Percentiles rank a stretch among this genome's conserved stretches.
Conservation (phyloP, 73 alveolate genomes). For the Paramecium caudatum region DNA sequence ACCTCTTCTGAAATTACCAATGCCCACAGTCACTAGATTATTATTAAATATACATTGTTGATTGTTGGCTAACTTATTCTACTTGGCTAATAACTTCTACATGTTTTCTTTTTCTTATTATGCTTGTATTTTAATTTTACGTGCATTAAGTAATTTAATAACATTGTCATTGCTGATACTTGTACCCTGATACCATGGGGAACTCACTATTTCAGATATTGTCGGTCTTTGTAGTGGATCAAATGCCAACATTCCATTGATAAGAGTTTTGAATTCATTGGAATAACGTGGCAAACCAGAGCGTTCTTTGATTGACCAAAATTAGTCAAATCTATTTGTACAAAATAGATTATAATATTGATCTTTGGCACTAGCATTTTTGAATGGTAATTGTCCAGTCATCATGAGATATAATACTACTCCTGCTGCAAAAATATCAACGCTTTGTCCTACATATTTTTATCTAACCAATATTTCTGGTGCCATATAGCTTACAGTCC, state of each 20-base stretch:
- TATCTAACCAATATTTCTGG: constrained; percentile 67
- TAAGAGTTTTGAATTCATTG: constrained; percentile 17
- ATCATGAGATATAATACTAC: constrained; percentile 62
- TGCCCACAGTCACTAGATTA: constrained; percentile 47
- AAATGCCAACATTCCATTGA: constrained; percentile 40
- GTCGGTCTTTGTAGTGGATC: constrained; percentile 64
- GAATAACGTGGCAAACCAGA: background rate
- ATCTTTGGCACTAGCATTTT: constrained; percentile 42
- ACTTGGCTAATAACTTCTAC: background rate
- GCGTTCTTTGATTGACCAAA: constrained; percentile 56
- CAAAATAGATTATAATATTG: constrained; percentile 49
- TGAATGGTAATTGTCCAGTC: constrained; percentile 73
- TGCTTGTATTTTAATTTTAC: constrained; percentile 56
- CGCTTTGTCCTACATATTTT: constrained; percentile 57
- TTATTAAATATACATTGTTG: background rate
- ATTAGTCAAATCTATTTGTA: constrained; percentile 56
- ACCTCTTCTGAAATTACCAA: constrained; percentile 66
- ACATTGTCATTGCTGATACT: background rate
- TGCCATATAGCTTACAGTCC: constrained; percentile 71
- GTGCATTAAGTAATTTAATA: background rate
- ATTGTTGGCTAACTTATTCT: background rate
- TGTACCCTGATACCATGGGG: constrained; percentile 50
- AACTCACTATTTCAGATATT: constrained; percentile 17
- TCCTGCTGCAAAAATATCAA: constrained; percentile 75
- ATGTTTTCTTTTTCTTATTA: constrained; percentile 7